Conservation (phyloP, 371 early-diverging fungal species). For the Mortierella sp. region DNA sequence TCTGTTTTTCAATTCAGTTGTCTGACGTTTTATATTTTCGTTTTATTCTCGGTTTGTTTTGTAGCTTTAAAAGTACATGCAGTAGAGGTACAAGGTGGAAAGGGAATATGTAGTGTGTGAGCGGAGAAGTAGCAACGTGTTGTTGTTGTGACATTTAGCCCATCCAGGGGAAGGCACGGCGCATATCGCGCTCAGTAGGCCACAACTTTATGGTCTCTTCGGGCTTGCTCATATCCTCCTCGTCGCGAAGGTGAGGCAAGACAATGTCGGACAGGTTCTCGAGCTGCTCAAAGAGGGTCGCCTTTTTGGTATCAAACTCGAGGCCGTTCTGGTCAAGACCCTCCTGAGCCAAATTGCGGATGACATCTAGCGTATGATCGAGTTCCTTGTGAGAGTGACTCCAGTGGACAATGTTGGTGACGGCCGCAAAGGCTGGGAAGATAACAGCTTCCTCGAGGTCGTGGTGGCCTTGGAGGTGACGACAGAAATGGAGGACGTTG, state of each 20-base stretch:
- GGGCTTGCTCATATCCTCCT: slow-evolving; percentile 44
- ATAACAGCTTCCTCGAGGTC: slow-evolving; percentile 54
- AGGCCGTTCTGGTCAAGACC: slow-evolving; percentile 43
- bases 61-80: slow-evolving; percentile 20
- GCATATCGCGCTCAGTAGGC: slow-evolving; percentile 50
- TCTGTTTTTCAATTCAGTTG: not conserved
- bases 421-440: slow-evolving; percentile 45
- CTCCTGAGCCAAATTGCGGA: slow-evolving; percentile 43
- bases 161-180: slow-evolving; percentile 55
- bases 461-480: slow-evolving; percentile 52
- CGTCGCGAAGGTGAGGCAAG: slow-evolving; percentile 49
- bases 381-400: slow-evolving; percentile 43
- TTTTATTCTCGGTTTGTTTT: not conserved
- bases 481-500: slow-evolving; percentile 38
- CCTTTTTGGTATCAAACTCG: slow-evolving; percentile 28
- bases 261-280: slow-evolving; percentile 53
- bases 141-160: not conserved
- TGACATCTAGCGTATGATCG: slow-evolving; percentile 30
- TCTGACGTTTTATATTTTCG: too few species aligned
- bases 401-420: slow-evolving; percentile 54
- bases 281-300: slow-evolving; percentile 33
- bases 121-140: not conserved
- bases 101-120: not conserved
- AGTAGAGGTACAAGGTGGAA: slow-evolving; percentile 14
- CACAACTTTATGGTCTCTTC: slow-evolving; percentile 49